Evolutionary conservation across 176 grass and related monocot genomes (phyloP), one percentile per base, ranked within the genome.

Genomic region (Otatea glauca): DNA sequence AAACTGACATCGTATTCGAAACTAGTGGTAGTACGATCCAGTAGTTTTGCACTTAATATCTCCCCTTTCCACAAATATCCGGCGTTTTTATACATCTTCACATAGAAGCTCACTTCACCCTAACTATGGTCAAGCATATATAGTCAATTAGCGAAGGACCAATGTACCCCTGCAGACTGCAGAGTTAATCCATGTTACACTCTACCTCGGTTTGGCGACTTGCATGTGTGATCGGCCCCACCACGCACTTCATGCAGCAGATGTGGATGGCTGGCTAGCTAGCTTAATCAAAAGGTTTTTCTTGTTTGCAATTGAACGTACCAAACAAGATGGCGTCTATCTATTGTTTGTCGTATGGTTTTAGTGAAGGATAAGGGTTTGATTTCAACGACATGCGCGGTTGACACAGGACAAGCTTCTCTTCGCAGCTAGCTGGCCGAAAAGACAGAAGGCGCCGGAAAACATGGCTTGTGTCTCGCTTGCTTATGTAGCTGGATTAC

Each of bases 341-440:
- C 6, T 4, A n/a, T 58, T 9, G 38, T 60, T 54, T 81, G 27
- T 54, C 21, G 18, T 41, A 9, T 16, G n/a, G 54, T 60, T 60
- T 25, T 13, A 23, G 35, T 5, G 53, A 76, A 42, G 74, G 34
- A 16, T 11, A 1, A 60, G 21, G 13, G 35, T 37, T 37, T 37
- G 35, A 37, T 69, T 81, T 71, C 66, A 71, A 58, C 14, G 50
- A 1, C 79, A 45, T 34, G 79, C 50, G 64, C 65, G 68, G 79
- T 29, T 70, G 79, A 80, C 78, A 59, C 21, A 18, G 21, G 3
- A 20, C 55, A 10, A 5, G 21, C 62, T 65, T 65, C 62, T 65
- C 27, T 5, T 7, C 24, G 13, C 25, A 1, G 61, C 61, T 7
- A 64, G 3, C 45, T 54, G 32, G 34, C 78, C 25, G 64, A 41